Evolutionary conservation across 2,329 filamentous ascomycete species (phyloP), one percentile per base, ranked within the genome.

Genomic region (Pseudocercospora fijiensis): DNA sequence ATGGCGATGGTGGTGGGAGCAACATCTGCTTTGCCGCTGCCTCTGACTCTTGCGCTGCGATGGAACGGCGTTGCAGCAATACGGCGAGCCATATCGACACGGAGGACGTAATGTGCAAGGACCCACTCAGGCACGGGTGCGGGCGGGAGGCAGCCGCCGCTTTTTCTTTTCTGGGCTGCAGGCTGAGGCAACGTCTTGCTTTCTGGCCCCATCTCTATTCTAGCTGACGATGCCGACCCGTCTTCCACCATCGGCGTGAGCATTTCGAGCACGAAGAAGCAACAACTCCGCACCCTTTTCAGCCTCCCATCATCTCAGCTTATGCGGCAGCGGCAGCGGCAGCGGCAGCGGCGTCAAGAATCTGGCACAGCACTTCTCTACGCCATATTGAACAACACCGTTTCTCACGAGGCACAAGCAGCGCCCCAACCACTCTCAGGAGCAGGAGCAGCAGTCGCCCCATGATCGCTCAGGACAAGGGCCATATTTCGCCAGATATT

Each of bases 11-110:
- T 47, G 37, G 13, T 18, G 41, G 22, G 26, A 58, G 41, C 20
- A 58, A 26, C 24, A 30, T 58, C 37, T 10, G 20, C 55, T 41
- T 57, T 41, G 55, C 55, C 55, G 55, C 55, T 33, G 55, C 20
- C 55, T 22, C 24, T 26, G 30, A n/a, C 28, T 45, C 13, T 16
- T 53, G 22, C 20, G 24, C 45, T 22, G 45, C 18, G 20, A 26
- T 49, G 45, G 11, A 16, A 24, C 45, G 45, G 45, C 45, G 45
- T 49, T 49, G 45, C 45, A 49, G 45, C 20, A 8, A 6, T 53
- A 53, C 49, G 49, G 49, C 49, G 49, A 10, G 6, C 49, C 16
- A 53, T 53, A 30, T 10, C 8, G 20, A 13, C 6, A 7, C 28
- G 2, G 11, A 41, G 37, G 8, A 41, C 37, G 16, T 18, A 26